phyloP scores from a whole-genome alignment of 139 green algal species.

The Haematococcus sp. region DNA sequence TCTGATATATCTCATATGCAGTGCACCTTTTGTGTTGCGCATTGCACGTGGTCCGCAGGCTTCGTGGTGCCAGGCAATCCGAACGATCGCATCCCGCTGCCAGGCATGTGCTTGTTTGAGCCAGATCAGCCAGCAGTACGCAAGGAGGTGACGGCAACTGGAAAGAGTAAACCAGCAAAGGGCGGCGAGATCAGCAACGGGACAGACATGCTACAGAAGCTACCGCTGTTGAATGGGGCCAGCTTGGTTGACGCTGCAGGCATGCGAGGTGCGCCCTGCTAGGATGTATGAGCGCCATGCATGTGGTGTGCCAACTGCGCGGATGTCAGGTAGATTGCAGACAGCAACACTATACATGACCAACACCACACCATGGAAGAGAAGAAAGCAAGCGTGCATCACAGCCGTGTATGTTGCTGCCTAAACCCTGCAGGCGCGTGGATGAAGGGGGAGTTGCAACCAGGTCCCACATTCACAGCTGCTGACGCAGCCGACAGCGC shows the following conservation, averaged over 20 bases:
- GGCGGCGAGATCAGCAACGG: not conserved
- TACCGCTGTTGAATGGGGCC: not conserved
- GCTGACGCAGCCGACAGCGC: not conserved
- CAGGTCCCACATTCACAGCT: not conserved
- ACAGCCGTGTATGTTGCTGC: too few relatives aligned
- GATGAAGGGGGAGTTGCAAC: conserved; percentile 2
- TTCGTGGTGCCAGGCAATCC: conserved; percentile 34
- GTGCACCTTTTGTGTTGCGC: too few relatives aligned
- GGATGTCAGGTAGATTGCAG: too few relatives aligned
- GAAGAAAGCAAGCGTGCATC: too few relatives aligned
- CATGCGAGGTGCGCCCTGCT: conserved; percentile 4
- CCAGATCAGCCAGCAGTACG: too few relatives aligned
- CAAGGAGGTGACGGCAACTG: too few relatives aligned
- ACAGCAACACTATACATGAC: too few relatives aligned
- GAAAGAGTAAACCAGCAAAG: not conserved
- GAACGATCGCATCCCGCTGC: conserved; percentile 25
- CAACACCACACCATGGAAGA: too few relatives aligned
- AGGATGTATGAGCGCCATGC: too few relatives aligned
- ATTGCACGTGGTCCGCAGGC: not conserved
- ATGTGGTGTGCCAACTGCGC: too few relatives aligned
- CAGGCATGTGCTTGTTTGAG: not conserved
- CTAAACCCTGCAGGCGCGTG: not conserved
- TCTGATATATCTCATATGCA: too few relatives aligned
- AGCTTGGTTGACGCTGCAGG: not conserved
- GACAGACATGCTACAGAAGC: not conserved